phyloP scores from a whole-genome alignment of 495 filamentous ascomycete genomes.

The Penicillium nucicola region DNA sequence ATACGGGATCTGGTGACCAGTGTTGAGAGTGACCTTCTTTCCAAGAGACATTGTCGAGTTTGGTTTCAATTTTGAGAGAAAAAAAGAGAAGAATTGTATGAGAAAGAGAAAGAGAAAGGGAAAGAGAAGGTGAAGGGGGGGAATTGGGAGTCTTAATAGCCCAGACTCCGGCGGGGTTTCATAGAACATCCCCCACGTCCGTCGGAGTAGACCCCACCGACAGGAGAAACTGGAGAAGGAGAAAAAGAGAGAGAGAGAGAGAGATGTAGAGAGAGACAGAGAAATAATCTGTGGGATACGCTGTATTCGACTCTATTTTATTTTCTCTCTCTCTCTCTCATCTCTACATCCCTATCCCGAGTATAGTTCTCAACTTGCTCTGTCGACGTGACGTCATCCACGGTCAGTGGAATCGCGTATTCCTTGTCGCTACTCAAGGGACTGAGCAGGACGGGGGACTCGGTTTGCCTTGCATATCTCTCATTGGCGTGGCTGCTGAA shows the following conservation, averaged over 20 bases:
- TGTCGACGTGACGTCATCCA: too few species aligned
- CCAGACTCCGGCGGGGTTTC: constrained; percentile 12
- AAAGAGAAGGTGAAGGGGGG: neutral
- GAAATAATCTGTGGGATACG: too few species aligned
- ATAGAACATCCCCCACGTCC: constrained; percentile 11
- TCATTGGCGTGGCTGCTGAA: too few species aligned
- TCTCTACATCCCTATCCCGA: too few species aligned
- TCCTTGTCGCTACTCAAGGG: too few species aligned
- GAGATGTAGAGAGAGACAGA: too few species aligned
- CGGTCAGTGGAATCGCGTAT: too few species aligned
- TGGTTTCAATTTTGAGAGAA: neutral
- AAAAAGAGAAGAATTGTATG: constrained; percentile 3
- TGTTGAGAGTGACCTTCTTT: constrained; percentile 43
- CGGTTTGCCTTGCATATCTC: too few species aligned
- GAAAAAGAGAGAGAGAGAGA: neutral
- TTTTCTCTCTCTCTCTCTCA: too few species aligned
- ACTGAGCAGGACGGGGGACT: too few species aligned
- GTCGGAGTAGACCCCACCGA: constrained; percentile 26
- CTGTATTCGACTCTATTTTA: too few species aligned
- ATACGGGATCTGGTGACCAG: constrained; percentile 43
- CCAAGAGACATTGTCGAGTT: constrained; percentile 43
- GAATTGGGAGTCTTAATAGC: constrained; percentile 5
- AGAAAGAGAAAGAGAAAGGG: neutral
- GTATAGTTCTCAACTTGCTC: too few species aligned
- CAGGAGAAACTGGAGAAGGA: neutral